Percentiles rank a stretch among this genome's conserved stretches.
Conservation (phyloP, 2,329 filamentous ascomycete genomes). For the Alternaria sp. region DNA sequence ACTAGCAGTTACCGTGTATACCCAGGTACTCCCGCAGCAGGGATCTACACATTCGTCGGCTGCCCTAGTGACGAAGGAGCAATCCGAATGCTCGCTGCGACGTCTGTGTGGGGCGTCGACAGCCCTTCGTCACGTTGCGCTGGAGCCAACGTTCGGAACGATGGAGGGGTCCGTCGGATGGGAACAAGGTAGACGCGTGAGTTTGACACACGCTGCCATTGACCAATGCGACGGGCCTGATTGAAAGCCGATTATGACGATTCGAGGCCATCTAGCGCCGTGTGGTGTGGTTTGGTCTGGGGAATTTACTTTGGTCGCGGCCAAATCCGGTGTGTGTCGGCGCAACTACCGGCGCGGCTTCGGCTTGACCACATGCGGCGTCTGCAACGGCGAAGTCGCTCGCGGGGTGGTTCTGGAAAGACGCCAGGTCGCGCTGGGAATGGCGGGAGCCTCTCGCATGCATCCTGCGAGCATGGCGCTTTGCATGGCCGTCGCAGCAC, state of each 20-base stretch:
- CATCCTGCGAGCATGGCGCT: neutral
- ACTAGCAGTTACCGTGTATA: slow-evolving; percentile 26
- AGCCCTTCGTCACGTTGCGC: slow-evolving; percentile 12
- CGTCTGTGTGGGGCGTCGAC: slow-evolving; percentile 24
- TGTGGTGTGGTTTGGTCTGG: slow-evolving; percentile 13
- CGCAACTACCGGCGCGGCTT: slow-evolving; percentile 27
- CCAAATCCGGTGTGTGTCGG: slow-evolving; percentile 19
- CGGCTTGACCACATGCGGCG: slow-evolving; percentile 20
- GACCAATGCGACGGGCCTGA: slow-evolving; percentile 34
- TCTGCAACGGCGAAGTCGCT: slow-evolving; percentile 22
- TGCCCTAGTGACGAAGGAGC: slow-evolving; percentile 24
- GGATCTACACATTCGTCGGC: slow-evolving; percentile 19
- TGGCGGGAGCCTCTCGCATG: neutral
- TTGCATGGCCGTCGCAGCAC: neutral
- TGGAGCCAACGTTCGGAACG: slow-evolving; percentile 16
- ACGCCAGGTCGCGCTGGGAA: neutral
- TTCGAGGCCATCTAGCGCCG: slow-evolving; percentile 25
- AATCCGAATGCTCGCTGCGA: slow-evolving; percentile 21
- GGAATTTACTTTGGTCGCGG: slow-evolving; percentile 20
- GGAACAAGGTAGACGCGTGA: slow-evolving; percentile 21
- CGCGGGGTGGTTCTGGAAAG: slow-evolving; percentile 8
- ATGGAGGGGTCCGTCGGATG: slow-evolving; percentile 27
- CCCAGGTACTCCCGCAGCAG: slow-evolving; percentile 26
- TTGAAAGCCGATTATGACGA: slow-evolving; percentile 23
- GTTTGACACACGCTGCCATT: slow-evolving; percentile 4